Evolutionary conservation across 2,329 filamentous ascomycete species (phyloP).

Genomic region (Cladophialophora carrionii): DNA sequence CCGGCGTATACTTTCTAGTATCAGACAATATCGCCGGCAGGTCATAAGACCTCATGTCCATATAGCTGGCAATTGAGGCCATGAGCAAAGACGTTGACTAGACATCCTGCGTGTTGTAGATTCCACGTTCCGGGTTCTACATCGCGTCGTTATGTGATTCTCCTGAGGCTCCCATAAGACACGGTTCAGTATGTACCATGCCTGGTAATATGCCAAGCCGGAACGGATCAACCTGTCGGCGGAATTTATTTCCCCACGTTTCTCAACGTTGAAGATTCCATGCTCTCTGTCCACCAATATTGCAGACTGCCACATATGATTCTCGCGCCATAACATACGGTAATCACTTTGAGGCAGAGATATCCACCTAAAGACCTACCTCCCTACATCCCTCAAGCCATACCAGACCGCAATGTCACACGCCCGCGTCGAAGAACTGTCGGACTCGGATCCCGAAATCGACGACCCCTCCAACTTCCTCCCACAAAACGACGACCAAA

Average conservation of each 20-base stretch:
- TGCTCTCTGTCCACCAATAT: not conserved
- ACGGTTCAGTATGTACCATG: not conserved
- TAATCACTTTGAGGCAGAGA: not conserved
- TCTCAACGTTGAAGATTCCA: not conserved
- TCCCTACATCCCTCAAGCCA: not conserved
- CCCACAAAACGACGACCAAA: conserved; percentile 45
- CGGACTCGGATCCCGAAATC: conserved; percentile 87
- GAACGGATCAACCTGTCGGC: not conserved
- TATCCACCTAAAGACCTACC: no score
- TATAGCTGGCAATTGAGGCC: not conserved
- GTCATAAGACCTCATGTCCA: not conserved
- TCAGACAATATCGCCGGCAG: not conserved
- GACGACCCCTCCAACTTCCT: conserved; percentile 73
- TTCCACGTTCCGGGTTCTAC: not conserved
- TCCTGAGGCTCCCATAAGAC: not conserved
- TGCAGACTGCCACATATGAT: not conserved
- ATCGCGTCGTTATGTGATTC: not conserved
- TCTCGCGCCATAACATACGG: not conserved
- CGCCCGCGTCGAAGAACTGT: conserved; percentile 89
- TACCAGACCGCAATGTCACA: conserved; percentile 65
- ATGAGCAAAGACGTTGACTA: not conserved
- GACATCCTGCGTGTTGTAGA: not conserved
- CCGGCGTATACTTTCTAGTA: not conserved
- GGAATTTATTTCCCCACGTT: not conserved
- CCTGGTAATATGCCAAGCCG: no score